Evolutionary conservation across 2,329 filamentous ascomycete genomes (phyloP).

Genomic region (Chalaropsis thielavioides): DNA sequence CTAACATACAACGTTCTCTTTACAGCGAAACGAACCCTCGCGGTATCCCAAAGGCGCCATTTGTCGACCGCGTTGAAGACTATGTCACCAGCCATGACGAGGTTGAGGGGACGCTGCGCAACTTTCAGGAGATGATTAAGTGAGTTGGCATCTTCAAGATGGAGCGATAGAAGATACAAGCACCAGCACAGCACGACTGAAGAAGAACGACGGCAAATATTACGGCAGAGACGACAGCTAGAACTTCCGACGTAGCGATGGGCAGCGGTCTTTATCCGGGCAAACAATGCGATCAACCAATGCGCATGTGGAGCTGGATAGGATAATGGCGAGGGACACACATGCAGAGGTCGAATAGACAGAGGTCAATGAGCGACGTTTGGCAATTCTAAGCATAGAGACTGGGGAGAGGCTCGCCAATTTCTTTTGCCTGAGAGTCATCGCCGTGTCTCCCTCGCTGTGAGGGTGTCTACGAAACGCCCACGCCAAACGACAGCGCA

Average conservation of each 20-base stretch:
- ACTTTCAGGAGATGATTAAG: slow-evolving; percentile 90
- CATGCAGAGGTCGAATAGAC: background rate
- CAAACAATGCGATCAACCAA: background rate
- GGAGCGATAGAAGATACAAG: slow-evolving; percentile 7
- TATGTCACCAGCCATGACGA: slow-evolving; percentile 66
- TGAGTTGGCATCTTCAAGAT: slow-evolving; percentile 31
- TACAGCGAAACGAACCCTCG: slow-evolving; percentile 54
- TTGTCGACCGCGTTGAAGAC: slow-evolving; percentile 79
- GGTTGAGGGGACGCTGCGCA: slow-evolving; percentile 66
- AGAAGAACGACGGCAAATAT: background rate
- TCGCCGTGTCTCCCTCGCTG: background rate
- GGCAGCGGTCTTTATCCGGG: background rate
- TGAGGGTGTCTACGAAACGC: background rate
- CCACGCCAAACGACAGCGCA: too few species aligned
- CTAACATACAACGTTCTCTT: background rate
- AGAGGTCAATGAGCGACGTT: background rate
- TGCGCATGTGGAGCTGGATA: background rate
- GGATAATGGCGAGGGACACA: background rate
- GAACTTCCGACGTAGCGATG: background rate
- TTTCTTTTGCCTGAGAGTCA: too few species aligned
- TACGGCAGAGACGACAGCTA: background rate
- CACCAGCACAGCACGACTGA: background rate
- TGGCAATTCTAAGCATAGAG: background rate
- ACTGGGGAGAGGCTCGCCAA: too few species aligned
- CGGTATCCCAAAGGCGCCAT: slow-evolving; percentile 70